Base-by-base conservation (phyloP, 2,329 filamentous ascomycete species). In the Penicillium hesseltinei region DNA sequence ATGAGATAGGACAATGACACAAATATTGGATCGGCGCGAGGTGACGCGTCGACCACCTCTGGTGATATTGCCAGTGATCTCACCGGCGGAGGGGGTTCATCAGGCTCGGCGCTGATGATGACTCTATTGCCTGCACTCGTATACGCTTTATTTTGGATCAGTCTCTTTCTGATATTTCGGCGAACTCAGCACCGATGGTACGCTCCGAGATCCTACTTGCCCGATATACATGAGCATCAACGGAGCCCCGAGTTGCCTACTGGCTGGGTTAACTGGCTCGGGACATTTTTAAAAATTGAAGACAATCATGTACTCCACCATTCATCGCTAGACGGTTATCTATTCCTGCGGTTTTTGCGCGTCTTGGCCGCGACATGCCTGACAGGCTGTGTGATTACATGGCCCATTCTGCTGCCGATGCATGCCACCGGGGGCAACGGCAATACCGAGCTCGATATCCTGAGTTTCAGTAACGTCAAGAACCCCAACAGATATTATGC, bases 281-380 rank as follows among this genome's bases (percentile, higher is more conserved):
- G 75, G 3, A 69, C 80, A 0, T 83, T 84, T 66, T 75, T 79
- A 52, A 76, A 77, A 43, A 79, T 86, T 10, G 79, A 82, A 6
- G 92, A 97, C 72, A 85, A 86, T 23, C 89, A 90, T 70, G 85
- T 92, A n/a, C 85, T 97, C 8, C 90, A 94, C 67, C 90, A 95
- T 77, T 90, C 92, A 64, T 95, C 92, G 1, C 84, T 97, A 51
- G 93, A 97, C 72, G 90, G 90, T 25, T 97, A 92, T 75, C 87
- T 97, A 44, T 96, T 95, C 74, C 81, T 97, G 25, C 90, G 93
- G 23, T 96, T 93, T 67, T 78, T 97, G 61, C 88, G 91, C 65
- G 88, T 94, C 44, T 80, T 90, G 43, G 87, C 88, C 60, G 82
- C 89, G 58, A 88, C 93, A 60, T 92, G 88, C 72, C 82, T 97